Conservation (phyloP, 768 basidiomycete species). For the Mycena polygramma region DNA sequence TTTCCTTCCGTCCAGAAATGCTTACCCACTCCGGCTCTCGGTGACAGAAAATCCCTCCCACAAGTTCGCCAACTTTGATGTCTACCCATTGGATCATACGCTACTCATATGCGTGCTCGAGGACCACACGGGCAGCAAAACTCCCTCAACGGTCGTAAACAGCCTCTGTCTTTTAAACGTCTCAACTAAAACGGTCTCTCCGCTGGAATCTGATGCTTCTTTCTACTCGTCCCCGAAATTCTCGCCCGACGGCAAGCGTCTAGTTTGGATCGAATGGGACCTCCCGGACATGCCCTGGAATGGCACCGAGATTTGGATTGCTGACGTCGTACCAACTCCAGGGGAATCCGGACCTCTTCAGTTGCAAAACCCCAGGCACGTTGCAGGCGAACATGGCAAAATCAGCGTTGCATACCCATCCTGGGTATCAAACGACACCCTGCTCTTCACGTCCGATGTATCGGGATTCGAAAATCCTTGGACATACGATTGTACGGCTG, state of each 20-base stretch:
- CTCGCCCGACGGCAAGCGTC: constrained; percentile 63
- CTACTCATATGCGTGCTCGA: constrained; percentile 76
- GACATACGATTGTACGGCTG: constrained; percentile 56
- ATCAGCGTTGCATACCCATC: constrained; percentile 69
- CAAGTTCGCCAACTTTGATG: constrained; percentile 74
- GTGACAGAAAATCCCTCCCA: constrained; percentile 60
- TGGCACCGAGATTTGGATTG: constrained; percentile 68
- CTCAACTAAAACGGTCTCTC: constrained; percentile 54
- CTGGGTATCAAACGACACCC: constrained; percentile 68
- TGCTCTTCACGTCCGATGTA: constrained; percentile 76
- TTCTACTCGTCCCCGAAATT: constrained; percentile 75
- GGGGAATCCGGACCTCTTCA: constrained; percentile 42
- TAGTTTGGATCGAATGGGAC: constrained; percentile 71
- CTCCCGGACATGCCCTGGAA: constrained; percentile 78
- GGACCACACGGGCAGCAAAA: constrained; percentile 70
- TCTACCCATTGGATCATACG: constrained; percentile 66
- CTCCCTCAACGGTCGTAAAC: constrained; percentile 66
- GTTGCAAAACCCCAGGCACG: constrained; percentile 52
- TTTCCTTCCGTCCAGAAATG: constrained; percentile 15
- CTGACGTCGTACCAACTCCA: constrained; percentile 52
- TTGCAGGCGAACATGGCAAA: constrained; percentile 66
- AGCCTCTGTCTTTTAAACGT: constrained; percentile 71
- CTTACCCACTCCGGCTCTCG: constrained; percentile 18
- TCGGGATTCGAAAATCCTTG: constrained; percentile 80
- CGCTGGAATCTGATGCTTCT: constrained; percentile 70